Evolutionary conservation across 2,329 filamentous ascomycete genomes (phyloP).

Genomic region (Basipetospora chlamydospora): DNA sequence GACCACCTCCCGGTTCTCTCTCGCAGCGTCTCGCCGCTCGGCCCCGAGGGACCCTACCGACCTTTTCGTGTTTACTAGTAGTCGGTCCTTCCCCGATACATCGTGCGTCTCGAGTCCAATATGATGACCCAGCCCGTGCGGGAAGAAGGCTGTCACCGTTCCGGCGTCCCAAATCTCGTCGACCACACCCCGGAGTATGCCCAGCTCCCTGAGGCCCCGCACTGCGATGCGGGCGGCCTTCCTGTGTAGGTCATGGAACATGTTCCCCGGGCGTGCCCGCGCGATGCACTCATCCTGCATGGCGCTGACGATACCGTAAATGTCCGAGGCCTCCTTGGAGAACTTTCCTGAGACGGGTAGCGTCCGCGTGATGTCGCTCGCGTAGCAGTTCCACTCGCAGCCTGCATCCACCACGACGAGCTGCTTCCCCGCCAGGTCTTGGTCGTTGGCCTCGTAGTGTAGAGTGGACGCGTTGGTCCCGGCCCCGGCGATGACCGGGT

Average conservation of each 20-base stretch:
- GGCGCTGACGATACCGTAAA: constrained; percentile 63
- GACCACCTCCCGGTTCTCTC: neutral
- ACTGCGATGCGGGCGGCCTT: constrained; percentile 60
- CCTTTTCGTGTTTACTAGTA: no score
- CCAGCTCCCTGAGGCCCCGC: constrained; percentile 53
- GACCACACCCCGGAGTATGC: constrained; percentile 49
- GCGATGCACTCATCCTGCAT: constrained; percentile 71
- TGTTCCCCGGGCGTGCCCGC: constrained; percentile 51
- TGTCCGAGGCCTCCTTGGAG: constrained; percentile 49
- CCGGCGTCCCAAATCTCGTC: constrained; percentile 38
- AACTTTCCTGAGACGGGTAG: constrained; percentile 63
- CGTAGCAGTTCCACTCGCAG: constrained; percentile 73
- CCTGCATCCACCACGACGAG: constrained; percentile 78
- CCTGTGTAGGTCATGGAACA: constrained; percentile 59
- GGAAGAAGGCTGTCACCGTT: constrained; percentile 48
- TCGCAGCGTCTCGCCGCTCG: no score
- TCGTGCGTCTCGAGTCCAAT: constrained; percentile 54
- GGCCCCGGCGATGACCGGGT: constrained; percentile 75
- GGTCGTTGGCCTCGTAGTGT: constrained; percentile 75
- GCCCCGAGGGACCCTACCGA: no score
- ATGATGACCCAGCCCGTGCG: constrained; percentile 51
- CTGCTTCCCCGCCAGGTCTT: constrained; percentile 52
- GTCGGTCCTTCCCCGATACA: constrained; percentile 26
- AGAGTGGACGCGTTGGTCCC: constrained; percentile 72
- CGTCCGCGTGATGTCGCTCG: constrained; percentile 79